phyloP scores from a whole-genome alignment of 192 early-diverging fungal genomes.

The Entophlyctis luteolus region DNA sequence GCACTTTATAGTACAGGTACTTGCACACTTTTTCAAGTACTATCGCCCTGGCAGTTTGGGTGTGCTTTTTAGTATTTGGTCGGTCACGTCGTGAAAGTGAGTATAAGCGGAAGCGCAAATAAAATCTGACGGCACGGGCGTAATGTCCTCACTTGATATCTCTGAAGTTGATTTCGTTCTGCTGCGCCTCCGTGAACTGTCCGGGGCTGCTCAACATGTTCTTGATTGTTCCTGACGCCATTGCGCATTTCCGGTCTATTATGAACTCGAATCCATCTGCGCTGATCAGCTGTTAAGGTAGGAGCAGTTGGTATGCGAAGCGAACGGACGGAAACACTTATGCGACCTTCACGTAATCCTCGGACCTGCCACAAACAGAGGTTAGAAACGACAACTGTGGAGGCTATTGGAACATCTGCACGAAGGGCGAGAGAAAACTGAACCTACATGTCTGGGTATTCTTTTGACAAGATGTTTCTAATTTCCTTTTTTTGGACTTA shows the following conservation, averaged over 20 bases:
- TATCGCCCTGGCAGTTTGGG: conserved; percentile 73
- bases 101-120: not conserved
- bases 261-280: conserved; percentile 88
- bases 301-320: not conserved
- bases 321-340: not conserved
- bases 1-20: conserved; percentile 88
- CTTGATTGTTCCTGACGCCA: conserved; percentile 87
- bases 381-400: too few species aligned
- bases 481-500: too few species aligned
- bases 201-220: conserved; percentile 91
- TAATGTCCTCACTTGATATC: conserved; percentile 76
- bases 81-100: not conserved
- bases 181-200: conserved; percentile 86
- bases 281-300: conserved; percentile 61
- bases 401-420: too few species aligned
- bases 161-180: conserved; percentile 80
- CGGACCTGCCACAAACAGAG: too few species aligned
- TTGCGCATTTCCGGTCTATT: conserved; percentile 80
- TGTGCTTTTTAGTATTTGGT: too few species aligned
- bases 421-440: too few species aligned
- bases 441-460: too few species aligned
- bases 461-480: too few species aligned
- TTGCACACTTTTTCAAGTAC: conserved; percentile 91
- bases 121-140: not conserved
- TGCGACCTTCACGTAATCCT: conserved; percentile 12